These are phyloP conservation scores for Wickerhamiella infanticola DNA, from an alignment of 1,139 yeast species.

Conservation along the genomic window DNA sequence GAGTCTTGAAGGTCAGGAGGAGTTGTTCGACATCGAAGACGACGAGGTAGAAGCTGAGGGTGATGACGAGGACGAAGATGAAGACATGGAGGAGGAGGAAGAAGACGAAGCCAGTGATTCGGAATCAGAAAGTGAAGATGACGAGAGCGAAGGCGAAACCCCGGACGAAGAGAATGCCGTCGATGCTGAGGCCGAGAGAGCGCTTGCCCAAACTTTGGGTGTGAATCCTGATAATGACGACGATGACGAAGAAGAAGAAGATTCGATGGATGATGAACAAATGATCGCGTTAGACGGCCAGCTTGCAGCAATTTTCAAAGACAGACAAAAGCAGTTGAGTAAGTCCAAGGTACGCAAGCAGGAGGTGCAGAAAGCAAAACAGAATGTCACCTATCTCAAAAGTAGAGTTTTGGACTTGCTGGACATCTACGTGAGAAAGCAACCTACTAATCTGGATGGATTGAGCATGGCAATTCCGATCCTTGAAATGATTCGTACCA, in stretches of 20 bases:
- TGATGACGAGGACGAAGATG: constrained; percentile 21
- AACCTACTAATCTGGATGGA: constrained; percentile 30
- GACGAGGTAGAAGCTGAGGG: constrained; percentile 24
- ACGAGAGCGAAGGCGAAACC: constrained; percentile 46
- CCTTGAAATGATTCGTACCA: constrained; percentile 43
- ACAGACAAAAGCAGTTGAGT: constrained; percentile 13
- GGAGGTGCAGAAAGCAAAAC: constrained; percentile 62
- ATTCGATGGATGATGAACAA: constrained; percentile 89
- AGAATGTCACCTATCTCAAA: constrained; percentile 66
- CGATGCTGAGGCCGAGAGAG: constrained; percentile 54
- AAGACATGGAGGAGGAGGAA: constrained; percentile 21
- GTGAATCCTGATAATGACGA: constrained; percentile 31
- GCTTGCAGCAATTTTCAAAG: constrained; percentile 61
- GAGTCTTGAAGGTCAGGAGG: constrained; percentile 66
- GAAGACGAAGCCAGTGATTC: constrained; percentile 17
- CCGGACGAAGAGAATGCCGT: constrained; percentile 43
- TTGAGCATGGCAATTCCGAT: constrained; percentile 43
- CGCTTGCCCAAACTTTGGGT: constrained; percentile 66
- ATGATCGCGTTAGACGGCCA: constrained; percentile 93
- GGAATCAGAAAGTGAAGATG: constrained; percentile 19
- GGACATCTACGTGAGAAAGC: constrained; percentile 40
- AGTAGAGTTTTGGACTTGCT: constrained; percentile 62
- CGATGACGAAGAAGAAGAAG: constrained; percentile 44
- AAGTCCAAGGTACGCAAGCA: constrained; percentile 28
- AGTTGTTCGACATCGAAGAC: constrained; percentile 50